phyloP scores from a whole-genome alignment of 352 stramenopile genomes.

The Phytophthora pisi region DNA sequence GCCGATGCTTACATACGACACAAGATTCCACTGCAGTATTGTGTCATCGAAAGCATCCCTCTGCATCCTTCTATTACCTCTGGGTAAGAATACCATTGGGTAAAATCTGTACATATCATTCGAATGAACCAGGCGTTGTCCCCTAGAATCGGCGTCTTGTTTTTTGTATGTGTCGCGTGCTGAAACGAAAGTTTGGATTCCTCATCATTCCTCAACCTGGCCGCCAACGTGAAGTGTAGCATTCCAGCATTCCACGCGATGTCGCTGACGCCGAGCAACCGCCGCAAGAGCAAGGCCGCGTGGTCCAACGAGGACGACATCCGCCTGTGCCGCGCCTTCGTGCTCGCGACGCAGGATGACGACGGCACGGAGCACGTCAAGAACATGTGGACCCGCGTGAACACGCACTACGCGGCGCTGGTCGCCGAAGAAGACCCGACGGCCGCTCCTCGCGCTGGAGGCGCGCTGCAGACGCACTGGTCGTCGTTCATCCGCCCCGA shows the following conservation, averaged over 20 bases:
- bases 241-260: constrained; percentile 9
- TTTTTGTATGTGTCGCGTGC: constrained; percentile 20
- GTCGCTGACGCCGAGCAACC: constrained; percentile 17
- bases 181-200: constrained; percentile 15
- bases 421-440: constrained; percentile 23
- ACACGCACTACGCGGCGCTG: constrained; percentile 27
- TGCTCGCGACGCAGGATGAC: constrained; percentile 31
- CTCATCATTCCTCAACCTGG: constrained; percentile 10
- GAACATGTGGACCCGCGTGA: constrained; percentile 39
- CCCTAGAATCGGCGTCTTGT: constrained; percentile 3
- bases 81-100: background rate
- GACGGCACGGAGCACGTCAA: constrained; percentile 36
- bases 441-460: constrained; percentile 25
- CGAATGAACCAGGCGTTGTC: background rate
- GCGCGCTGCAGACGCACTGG: constrained; percentile 40
- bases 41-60: background rate
- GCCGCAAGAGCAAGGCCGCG: constrained; percentile 33
- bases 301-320: constrained; percentile 40
- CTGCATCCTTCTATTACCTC: background rate
- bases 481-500: constrained; percentile 39
- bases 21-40: background rate
- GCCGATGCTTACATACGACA: too few relatives aligned
- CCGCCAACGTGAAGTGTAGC: constrained; percentile 1
- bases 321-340: constrained; percentile 37
- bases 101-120: constrained; percentile 31